phyloP scores from a whole-genome alignment of 441 rosid genomes.

The Raphanus hybrid region DNA sequence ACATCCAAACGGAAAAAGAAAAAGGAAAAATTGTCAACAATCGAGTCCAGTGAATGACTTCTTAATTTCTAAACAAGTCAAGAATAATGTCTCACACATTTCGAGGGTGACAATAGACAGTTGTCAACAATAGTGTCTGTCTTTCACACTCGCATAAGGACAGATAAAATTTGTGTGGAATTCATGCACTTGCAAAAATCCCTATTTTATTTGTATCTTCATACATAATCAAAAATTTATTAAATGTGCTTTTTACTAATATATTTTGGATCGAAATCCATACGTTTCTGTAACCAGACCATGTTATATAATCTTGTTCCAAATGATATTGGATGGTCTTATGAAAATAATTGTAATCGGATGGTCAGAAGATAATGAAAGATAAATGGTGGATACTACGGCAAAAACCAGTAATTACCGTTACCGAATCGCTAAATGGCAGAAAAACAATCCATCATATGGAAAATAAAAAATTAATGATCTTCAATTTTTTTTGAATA shows the following conservation, averaged over 20 bases:
- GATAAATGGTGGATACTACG: too few species aligned
- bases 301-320: not conserved
- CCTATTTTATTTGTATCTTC: not conserved
- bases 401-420: too few species aligned
- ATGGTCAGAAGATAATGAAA: too few species aligned
- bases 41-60: not conserved
- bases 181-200: not conserved
- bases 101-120: too few species aligned
- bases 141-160: constrained; percentile 2
- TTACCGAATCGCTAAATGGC: too few species aligned
- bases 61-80: not conserved
- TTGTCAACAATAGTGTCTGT: not conserved
- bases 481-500: too few species aligned
- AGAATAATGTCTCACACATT: too few species aligned
- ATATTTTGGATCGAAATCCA: not conserved
- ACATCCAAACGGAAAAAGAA: not conserved
- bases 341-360: too few species aligned
- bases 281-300: not conserved
- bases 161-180: not conserved
- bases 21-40: not conserved
- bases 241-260: not conserved
- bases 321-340: not conserved
- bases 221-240: not conserved
- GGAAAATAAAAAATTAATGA: too few species aligned
- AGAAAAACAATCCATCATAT: too few species aligned